These are phyloP conservation scores for Closterium sp. DNA, from an alignment of 139 green algal species.

Conservation along the genomic window DNA sequence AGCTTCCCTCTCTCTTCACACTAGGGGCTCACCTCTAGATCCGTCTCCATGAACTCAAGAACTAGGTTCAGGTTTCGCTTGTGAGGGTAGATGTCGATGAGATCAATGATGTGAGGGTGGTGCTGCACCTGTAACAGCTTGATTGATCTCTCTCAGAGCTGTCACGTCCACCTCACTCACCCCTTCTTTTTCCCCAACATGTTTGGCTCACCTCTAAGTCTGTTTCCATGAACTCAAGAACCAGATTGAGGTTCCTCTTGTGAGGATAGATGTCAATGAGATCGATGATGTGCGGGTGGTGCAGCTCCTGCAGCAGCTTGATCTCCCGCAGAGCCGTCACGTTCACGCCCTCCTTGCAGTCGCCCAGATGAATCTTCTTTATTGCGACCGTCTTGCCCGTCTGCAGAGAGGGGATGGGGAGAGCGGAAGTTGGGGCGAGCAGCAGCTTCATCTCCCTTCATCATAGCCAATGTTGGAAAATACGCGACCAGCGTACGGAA, in stretches of 20 bases:
- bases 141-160: conserved; percentile 61
- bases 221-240: conserved; percentile 62
- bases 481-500: too few relatives aligned
- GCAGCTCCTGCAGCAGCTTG: conserved; percentile 61
- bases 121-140: conserved; percentile 61
- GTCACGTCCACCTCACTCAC: conserved; percentile 63
- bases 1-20: too few relatives aligned
- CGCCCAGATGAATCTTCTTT: conserved; percentile 63
- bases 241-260: conserved; percentile 63
- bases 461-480: too few relatives aligned
- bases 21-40: too few relatives aligned
- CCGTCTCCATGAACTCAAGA: conserved; percentile 59
- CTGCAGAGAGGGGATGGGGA: background rate
- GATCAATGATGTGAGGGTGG: conserved; percentile 51
- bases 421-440: too few relatives aligned
- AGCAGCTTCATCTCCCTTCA: conserved; percentile 66
- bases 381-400: conserved; percentile 47
- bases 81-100: conserved; percentile 63
- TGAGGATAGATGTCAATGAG: conserved; percentile 63
- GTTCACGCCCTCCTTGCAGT: conserved; percentile 60
- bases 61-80: conserved; percentile 63
- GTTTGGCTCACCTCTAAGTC: conserved; percentile 53
- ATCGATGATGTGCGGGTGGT: conserved; percentile 52
- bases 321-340: conserved; percentile 63
- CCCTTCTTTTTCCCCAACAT: too few relatives aligned